These are phyloP conservation scores for Panicum miliaceum DNA, from an alignment of 176 grass and related monocot species.

Conservation along the genomic window DNA sequence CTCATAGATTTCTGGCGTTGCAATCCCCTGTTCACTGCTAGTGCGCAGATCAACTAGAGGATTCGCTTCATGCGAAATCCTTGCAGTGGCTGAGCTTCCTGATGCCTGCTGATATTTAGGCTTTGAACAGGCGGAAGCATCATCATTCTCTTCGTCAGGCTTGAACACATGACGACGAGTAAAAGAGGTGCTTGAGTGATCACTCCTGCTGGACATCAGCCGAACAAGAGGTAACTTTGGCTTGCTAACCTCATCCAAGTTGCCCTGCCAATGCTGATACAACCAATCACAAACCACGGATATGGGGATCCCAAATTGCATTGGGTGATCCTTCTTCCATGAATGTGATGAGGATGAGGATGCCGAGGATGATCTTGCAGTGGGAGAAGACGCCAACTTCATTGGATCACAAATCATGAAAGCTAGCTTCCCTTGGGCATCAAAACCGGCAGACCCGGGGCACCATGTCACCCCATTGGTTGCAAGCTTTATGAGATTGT, in stretches of 20 bases:
- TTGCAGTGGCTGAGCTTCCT: slow-evolving; percentile 67
- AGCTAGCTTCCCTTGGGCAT: slow-evolving; percentile 84
- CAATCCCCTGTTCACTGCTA: slow-evolving; percentile 65
- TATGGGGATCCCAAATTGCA: slow-evolving; percentile 86
- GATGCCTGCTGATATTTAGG: slow-evolving; percentile 63
- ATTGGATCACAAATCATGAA: slow-evolving; percentile 97
- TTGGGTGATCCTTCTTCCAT: slow-evolving; percentile 70
- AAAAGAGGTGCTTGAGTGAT: slow-evolving; percentile 71
- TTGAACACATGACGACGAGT: slow-evolving; percentile 71
- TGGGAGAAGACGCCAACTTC: slow-evolving; percentile 80
- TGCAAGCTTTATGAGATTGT: slow-evolving; percentile 81
- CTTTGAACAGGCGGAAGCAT: slow-evolving; percentile 53
- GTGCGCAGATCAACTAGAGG: slow-evolving; percentile 63
- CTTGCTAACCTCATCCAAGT: slow-evolving; percentile 88
- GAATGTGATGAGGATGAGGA: slow-evolving; percentile 71
- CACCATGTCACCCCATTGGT: slow-evolving; percentile 68
- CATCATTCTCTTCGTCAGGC: slow-evolving; percentile 59
- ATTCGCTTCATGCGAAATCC: slow-evolving; percentile 62
- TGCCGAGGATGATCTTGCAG: slow-evolving; percentile 60
- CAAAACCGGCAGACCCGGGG: slow-evolving; percentile 88
- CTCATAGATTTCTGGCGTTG: slow-evolving; percentile 77
- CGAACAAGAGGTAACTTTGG: slow-evolving; percentile 76
- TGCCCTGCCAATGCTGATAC: slow-evolving; percentile 92
- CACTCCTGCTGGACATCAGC: slow-evolving; percentile 63
- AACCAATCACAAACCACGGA: slow-evolving; percentile 90